These are phyloP conservation scores for Cystobasidiaceae sp. DNA, from an alignment of 1,284 basidiomycete species.

Conservation along the genomic window DNA sequence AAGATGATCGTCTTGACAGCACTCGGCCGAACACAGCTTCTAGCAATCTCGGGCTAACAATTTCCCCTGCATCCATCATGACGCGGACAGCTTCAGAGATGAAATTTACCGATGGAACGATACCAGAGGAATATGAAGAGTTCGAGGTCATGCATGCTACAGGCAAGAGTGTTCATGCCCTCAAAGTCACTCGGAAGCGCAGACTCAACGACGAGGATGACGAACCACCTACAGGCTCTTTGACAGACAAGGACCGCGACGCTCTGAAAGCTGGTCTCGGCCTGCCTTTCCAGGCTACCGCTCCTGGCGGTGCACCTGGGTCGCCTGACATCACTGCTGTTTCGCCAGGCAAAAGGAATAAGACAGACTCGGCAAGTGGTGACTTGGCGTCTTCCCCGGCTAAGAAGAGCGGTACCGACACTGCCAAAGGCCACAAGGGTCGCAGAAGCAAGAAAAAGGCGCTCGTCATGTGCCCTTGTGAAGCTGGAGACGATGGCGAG, in stretches of 20 bases:
- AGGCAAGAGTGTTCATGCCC: constrained; percentile 21
- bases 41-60: not conserved
- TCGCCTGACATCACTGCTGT: not conserved
- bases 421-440: constrained; percentile 5
- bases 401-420: too few species aligned
- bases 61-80: constrained; percentile 11
- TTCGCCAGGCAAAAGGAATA: constrained; percentile 21
- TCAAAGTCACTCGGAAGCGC: constrained; percentile 17
- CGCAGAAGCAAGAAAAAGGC: constrained; percentile 29
- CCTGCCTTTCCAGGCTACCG: constrained; percentile 1
- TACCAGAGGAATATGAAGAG: constrained; percentile 14
- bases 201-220: not conserved
- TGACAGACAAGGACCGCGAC: not conserved
- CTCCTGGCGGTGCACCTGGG: not conserved
- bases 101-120: not conserved
- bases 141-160: constrained; percentile 2
- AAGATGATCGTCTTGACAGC: not conserved
- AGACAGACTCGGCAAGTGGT: not conserved
- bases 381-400: not conserved
- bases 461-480: constrained; percentile 21
- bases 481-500: constrained; percentile 24
- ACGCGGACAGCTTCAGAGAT: constrained; percentile 8
- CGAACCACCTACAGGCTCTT: not conserved
- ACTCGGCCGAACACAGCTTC: constrained; percentile 9
- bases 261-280: constrained; percentile 15